phyloP scores from a whole-genome alignment of 371 early-diverging fungal species.

The Smittium culicis region DNA sequence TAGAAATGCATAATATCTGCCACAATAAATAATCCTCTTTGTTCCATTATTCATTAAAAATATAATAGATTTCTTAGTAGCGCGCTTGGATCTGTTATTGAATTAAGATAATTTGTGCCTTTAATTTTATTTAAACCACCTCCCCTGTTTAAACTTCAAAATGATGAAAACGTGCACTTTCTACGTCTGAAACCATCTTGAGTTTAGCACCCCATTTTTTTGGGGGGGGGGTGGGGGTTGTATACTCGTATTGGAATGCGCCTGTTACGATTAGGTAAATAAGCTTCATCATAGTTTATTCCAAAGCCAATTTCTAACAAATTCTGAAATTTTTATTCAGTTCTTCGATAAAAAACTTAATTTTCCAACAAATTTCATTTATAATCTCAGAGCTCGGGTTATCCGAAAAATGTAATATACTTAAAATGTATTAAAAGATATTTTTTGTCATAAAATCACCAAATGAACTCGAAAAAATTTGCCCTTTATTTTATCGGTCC shows the following conservation, averaged over 20 bases:
- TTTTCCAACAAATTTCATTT: not conserved
- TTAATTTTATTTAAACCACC: not conserved
- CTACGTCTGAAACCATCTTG: not conserved
- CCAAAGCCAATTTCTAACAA: not conserved
- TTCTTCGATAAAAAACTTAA: not conserved
- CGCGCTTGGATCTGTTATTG: not conserved
- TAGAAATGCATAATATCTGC: not conserved
- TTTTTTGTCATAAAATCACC: not conserved
- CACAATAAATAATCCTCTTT: not conserved
- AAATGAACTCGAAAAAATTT: too few relatives aligned
- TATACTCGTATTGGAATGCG: not conserved
- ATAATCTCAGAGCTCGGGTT: not conserved
- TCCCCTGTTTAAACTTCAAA: not conserved
- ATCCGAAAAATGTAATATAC: not conserved
- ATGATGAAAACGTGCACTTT: not conserved
- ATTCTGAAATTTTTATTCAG: not conserved
- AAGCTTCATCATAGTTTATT: not conserved
- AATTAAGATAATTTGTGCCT: not conserved
- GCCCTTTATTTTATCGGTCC: too few relatives aligned
- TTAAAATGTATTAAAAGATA: not conserved
- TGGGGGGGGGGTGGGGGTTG: not conserved
- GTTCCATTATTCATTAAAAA: not conserved
- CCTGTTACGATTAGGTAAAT: not conserved
- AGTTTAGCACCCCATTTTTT: slow-evolving; percentile 1
- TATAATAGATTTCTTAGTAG: not conserved